phyloP scores from a whole-genome alignment of 768 basidiomycete genomes.

The Mycena alexandri region DNA sequence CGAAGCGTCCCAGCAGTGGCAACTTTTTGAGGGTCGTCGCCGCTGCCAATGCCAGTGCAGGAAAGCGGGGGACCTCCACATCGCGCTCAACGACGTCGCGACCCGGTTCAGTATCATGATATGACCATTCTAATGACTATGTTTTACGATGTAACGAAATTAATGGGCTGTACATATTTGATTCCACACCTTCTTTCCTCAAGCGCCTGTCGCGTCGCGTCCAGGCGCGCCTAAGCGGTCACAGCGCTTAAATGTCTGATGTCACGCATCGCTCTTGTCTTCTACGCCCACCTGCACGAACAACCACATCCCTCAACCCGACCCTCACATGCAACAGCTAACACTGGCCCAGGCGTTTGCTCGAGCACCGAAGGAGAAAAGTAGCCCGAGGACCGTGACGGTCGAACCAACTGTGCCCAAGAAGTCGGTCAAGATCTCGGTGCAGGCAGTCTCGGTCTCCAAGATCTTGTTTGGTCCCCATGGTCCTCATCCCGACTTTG shows the following conservation, averaged over 20 bases:
- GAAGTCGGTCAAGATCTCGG: background rate
- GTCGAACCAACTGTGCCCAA: slow-evolving; percentile 8
- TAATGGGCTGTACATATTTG: slow-evolving; percentile 21
- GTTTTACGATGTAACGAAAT: slow-evolving; percentile 29
- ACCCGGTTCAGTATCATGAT: slow-evolving; percentile 32
- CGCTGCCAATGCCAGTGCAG: slow-evolving; percentile 37
- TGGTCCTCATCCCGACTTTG: slow-evolving; percentile 54
- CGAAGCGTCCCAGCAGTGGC: slow-evolving; percentile 36
- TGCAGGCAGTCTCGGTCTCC: background rate
- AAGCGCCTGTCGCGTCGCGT: slow-evolving; percentile 65
- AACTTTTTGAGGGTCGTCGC: slow-evolving; percentile 36
- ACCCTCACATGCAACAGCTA: slow-evolving; percentile 29
- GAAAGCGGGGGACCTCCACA: slow-evolving; percentile 30
- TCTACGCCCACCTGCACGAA: too few species aligned
- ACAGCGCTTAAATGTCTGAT: too few species aligned
- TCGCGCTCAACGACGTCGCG: slow-evolving; percentile 30
- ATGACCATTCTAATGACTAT: slow-evolving; percentile 17
- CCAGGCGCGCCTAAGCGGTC: slow-evolving; percentile 53
- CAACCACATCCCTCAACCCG: too few species aligned
- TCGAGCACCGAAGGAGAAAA: slow-evolving; percentile 17
- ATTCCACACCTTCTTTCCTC: slow-evolving; percentile 60
- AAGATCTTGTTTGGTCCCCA: slow-evolving; percentile 37
- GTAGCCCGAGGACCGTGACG: background rate
- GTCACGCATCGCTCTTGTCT: too few species aligned
- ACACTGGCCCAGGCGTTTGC: slow-evolving; percentile 34